A percentile compares a stretch with the other conserved stretches of the same genome.
Evolutionary conservation across 2,329 filamentous ascomycete genomes (phyloP).

Genomic region (Dactylellina parvicollis): DNA sequence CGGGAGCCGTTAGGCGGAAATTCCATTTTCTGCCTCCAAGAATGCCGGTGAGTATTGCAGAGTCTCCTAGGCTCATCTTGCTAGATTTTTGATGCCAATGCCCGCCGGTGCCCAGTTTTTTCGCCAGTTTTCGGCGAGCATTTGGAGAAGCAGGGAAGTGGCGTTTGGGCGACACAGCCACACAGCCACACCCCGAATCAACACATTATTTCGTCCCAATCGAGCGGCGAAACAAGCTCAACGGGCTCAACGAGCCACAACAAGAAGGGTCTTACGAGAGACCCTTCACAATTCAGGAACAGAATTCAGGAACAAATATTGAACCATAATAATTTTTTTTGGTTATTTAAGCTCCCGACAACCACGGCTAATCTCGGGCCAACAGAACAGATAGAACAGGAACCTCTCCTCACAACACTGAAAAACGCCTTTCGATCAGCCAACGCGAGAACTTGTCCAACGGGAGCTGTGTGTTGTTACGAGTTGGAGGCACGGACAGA

Average conservation of each 20-base stretch:
- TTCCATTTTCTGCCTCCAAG: too few relatives aligned
- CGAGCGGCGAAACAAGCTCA: conserved; percentile 18
- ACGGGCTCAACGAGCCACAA: neutral
- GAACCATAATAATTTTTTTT: too few relatives aligned
- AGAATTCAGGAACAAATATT: too few relatives aligned
- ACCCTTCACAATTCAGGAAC: neutral
- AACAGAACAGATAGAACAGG: neutral
- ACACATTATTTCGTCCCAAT: conserved; percentile 12
- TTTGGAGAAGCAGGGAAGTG: too few relatives aligned
- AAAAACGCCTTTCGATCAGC: conserved; percentile 5
- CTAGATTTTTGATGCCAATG: too few relatives aligned
- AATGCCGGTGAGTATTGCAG: too few relatives aligned
- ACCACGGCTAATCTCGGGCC: conserved; percentile 28
- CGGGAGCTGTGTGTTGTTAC: neutral
- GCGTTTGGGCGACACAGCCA: conserved; percentile 37
- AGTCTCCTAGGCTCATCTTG: too few relatives aligned
- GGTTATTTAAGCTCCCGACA: conserved; percentile 14
- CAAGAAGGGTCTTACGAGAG: neutral
- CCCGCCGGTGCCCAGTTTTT: too few relatives aligned
- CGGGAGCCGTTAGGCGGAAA: neutral
- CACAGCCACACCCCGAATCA: too few relatives aligned
- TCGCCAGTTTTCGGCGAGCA: too few relatives aligned
- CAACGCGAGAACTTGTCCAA: neutral
- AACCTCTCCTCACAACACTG: neutral
- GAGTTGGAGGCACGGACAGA: neutral